Evolutionary conservation across 805 yeast genomes (phyloP), one percentile per base, ranked within the genome.

Genomic region (Peterozyma xylosa): DNA sequence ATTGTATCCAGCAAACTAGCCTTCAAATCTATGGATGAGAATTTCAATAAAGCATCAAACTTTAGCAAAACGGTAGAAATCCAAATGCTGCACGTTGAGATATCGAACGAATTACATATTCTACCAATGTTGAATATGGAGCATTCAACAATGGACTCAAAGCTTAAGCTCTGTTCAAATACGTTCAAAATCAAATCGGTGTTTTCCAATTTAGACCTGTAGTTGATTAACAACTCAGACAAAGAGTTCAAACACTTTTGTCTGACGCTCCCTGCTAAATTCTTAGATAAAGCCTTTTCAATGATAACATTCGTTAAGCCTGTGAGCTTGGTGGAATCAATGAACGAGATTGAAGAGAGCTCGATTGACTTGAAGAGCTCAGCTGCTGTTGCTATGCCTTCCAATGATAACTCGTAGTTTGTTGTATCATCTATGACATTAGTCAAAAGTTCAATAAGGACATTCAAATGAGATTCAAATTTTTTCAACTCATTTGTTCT

Each of bases 111-210:
- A 32, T 32, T 11, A 10, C 34, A 32, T 5, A 32, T 14, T 32
- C 9, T 14, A 13, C 34, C 34, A 4, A 32, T 32, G 15, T 14
- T 13, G 34, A 13, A 49, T 17, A 66, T 51, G 0, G 69, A 56
- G 5, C 50, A 52, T n/a, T 54, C 46, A 3, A 66, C 59, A 39
- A 65, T 53, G 9, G 67, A 58, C 43, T 68, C 69, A 47, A 60
- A 61, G 30, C 58, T 53, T 45, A 68, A 55, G 15, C 64, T 52
- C 2, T 55, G 56, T n/a, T 53, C 45, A 30, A 72, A 57, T 15
- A 65, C 54, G 2, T 45, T 30, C 33, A 68, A 62, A 9, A 64
- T 53, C 18, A 41, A 30, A 34, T 34, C 14, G 1, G 41, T 41
- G 7, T 30, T 30, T 3, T 9, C 3, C 15, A 13, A 18, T 17